Conservation (phyloP, 1,284 basidiomycete species). For the Ustilago trichophora region DNA sequence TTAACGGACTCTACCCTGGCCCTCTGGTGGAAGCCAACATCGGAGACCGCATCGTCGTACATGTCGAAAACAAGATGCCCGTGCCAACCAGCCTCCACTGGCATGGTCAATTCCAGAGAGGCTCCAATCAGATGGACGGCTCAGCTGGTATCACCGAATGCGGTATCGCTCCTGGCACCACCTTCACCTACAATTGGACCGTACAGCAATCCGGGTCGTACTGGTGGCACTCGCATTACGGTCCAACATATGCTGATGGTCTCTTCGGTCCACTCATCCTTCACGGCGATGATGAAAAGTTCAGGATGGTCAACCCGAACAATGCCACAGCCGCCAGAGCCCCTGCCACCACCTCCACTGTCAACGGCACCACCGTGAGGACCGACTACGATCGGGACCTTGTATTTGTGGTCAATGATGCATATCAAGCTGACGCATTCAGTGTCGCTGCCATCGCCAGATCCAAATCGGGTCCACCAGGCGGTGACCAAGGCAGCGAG, state of each 20-base stretch:
- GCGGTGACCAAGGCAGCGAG: conserved; percentile 49
- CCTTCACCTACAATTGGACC: conserved; percentile 51
- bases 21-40: conserved; percentile 52
- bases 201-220: conserved; percentile 67
- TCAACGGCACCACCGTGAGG: conserved; percentile 31
- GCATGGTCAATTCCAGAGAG: conserved; percentile 62
- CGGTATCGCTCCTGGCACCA: conserved; percentile 53
- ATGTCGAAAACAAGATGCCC: conserved; percentile 51
- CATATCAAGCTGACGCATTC: conserved; percentile 51
- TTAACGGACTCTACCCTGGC: conserved; percentile 55
- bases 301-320: conserved; percentile 19
- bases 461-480: conserved; percentile 37
- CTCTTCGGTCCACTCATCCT: conserved; percentile 63
- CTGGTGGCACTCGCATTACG: conserved; percentile 68
- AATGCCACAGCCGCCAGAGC: neutral
- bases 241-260: conserved; percentile 57
- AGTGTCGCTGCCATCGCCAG: conserved; percentile 51
- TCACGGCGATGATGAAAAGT: conserved; percentile 61
- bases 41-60: conserved; percentile 56
- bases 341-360: conserved; percentile 5
- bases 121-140: conserved; percentile 56
- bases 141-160: conserved; percentile 61
- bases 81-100: conserved; percentile 52
- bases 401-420: conserved; percentile 53
- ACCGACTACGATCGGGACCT: conserved; percentile 58